These are phyloP conservation scores for Epichloe sp. DNA, from an alignment of 2,329 filamentous ascomycete species.

Conservation along the genomic window DNA sequence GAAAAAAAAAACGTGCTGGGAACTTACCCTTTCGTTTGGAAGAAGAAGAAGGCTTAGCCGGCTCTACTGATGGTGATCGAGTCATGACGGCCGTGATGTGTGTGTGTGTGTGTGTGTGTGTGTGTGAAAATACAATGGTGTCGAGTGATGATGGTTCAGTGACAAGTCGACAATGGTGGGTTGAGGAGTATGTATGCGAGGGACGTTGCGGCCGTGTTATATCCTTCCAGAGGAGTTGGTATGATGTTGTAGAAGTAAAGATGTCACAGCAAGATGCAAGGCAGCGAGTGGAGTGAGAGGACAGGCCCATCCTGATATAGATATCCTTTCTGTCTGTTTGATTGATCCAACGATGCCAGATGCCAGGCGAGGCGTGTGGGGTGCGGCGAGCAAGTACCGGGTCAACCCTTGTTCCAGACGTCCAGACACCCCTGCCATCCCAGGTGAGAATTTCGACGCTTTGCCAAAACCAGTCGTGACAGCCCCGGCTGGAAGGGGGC, in stretches of 20 bases:
- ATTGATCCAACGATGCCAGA: constrained; percentile 1
- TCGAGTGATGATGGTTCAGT: not conserved
- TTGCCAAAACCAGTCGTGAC: not conserved
- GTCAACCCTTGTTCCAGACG: too few relatives aligned
- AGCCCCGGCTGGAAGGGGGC: too few relatives aligned
- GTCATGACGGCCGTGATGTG: constrained; percentile 18
- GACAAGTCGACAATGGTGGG: too few relatives aligned
- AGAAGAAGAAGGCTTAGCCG: constrained; percentile 20
- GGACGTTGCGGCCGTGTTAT: not conserved
- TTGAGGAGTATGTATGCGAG: not conserved
- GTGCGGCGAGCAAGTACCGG: not conserved
- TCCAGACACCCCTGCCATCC: not conserved
- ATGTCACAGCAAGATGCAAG: not conserved
- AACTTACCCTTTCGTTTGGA: constrained; percentile 34
- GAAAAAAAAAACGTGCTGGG: not conserved
- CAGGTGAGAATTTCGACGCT: not conserved
- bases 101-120: constrained; percentile 1
- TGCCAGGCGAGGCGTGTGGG: not conserved
- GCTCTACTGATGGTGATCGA: constrained; percentile 30
- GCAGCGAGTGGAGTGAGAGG: not conserved
- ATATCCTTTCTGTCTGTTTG: not conserved
- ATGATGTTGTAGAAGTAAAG: not conserved
- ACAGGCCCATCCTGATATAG: constrained; percentile 6
- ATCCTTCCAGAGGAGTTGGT: not conserved
- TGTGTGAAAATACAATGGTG: constrained; percentile 1